Conservation (phyloP, 352 stramenopile genomes). For the Globisporangium radiosum region DNA sequence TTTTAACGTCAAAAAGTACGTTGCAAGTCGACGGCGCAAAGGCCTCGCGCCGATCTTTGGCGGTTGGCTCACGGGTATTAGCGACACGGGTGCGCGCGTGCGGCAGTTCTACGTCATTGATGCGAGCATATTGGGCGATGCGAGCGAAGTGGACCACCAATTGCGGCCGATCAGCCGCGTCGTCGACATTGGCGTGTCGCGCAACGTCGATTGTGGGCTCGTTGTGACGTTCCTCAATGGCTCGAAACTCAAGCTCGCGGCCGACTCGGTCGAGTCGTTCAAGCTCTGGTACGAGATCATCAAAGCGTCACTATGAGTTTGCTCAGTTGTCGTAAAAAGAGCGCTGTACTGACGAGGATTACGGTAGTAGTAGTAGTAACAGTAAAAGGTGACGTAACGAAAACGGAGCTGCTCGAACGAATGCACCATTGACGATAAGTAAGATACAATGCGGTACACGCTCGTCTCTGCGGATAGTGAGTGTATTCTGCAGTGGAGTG, state of each 20-base stretch:
- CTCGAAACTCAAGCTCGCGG: constrained; percentile 57
- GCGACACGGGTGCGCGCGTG: constrained; percentile 26
- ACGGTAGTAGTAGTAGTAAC: too few species aligned
- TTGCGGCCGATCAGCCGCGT: constrained; percentile 58
- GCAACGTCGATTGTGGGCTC: constrained; percentile 61
- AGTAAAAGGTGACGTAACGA: too few species aligned
- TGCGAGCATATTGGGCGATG: constrained; percentile 55
- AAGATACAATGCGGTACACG: background rate
- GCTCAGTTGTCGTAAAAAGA: too few species aligned
- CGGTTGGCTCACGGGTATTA: constrained; percentile 68
- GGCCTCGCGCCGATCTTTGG: constrained; percentile 62
- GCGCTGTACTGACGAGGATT: too few species aligned
- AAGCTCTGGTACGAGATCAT: constrained; percentile 76
- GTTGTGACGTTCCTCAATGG: constrained; percentile 57
- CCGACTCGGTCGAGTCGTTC: constrained; percentile 60
- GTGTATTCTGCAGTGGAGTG: background rate
- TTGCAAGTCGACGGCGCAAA: constrained; percentile 58
- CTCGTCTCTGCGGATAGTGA: background rate
- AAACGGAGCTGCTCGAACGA: background rate
- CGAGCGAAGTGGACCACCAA: constrained; percentile 77
- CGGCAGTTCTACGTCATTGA: constrained; percentile 78
- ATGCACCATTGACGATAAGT: too few species aligned
- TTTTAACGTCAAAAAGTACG: constrained; percentile 66
- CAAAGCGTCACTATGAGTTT: constrained; percentile 19
- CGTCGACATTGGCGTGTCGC: constrained; percentile 53